phyloP scores from a whole-genome alignment of 2,329 filamentous ascomycete genomes.

The Diaporthe vexans region DNA sequence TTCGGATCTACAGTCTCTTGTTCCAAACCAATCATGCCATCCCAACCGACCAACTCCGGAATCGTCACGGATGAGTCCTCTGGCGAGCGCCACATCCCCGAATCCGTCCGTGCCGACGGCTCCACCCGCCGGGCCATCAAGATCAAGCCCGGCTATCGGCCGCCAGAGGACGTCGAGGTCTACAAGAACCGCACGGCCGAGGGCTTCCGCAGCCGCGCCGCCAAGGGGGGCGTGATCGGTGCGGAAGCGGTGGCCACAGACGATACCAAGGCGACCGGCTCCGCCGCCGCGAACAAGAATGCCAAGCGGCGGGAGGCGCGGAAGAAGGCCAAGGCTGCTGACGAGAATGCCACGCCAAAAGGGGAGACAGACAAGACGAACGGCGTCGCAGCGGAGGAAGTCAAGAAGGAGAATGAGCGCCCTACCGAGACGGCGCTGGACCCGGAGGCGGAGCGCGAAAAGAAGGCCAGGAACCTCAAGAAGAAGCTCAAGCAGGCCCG shows the following conservation, averaged over 20 bases:
- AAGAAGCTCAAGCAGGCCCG: slow-evolving; percentile 97
- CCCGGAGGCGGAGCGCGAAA: slow-evolving; percentile 84
- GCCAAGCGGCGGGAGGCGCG: slow-evolving; percentile 77
- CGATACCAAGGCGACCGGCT: slow-evolving; percentile 47
- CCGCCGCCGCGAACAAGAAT: slow-evolving; percentile 81
- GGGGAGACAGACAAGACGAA: slow-evolving; percentile 62
- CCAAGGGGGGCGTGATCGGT: slow-evolving; percentile 41
- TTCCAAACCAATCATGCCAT: slow-evolving; percentile 56
- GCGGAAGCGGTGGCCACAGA: slow-evolving; percentile 55
- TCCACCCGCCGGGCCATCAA: slow-evolving; percentile 94
- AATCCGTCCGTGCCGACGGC: slow-evolving; percentile 88
- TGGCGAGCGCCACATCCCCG: slow-evolving; percentile 90
- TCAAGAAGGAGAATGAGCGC: slow-evolving; percentile 42
- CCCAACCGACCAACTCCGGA: slow-evolving; percentile 72
- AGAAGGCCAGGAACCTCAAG: slow-evolving; percentile 90
- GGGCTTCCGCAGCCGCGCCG: slow-evolving; percentile 79
- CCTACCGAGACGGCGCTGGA: slow-evolving; percentile 59
- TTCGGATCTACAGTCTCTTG: slow-evolving; percentile 35
- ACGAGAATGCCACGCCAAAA: slow-evolving; percentile 63
- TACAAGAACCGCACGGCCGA: slow-evolving; percentile 95
- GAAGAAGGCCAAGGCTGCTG: slow-evolving; percentile 66
- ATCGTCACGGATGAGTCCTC: slow-evolving; percentile 82
- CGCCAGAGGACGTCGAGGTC: slow-evolving; percentile 94
- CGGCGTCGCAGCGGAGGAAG: slow-evolving; percentile 57
- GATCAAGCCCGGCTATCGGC: slow-evolving; percentile 92